phyloP scores from a whole-genome alignment of 148 eudicot species.

The Nepenthes gracilis region DNA sequence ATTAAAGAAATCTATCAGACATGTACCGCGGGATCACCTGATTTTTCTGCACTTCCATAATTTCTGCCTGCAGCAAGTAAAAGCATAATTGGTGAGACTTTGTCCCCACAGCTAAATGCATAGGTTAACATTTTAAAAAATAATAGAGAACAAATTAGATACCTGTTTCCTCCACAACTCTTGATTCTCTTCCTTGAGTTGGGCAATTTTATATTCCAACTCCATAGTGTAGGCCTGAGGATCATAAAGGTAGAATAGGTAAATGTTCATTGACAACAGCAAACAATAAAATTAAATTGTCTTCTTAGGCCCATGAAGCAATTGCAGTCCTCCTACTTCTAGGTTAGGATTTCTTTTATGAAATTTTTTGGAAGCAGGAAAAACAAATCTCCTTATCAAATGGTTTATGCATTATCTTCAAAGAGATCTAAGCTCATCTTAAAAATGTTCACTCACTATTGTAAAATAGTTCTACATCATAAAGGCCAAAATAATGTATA shows the following conservation, averaged over 20 bases:
- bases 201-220: constrained; percentile 76
- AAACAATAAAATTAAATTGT: background rate
- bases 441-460: too few relatives aligned
- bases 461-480: too few relatives aligned
- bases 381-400: too few relatives aligned
- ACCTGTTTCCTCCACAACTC: constrained; percentile 70
- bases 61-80: constrained; percentile 50
- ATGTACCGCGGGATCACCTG: constrained; percentile 30
- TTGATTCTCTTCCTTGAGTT: constrained; percentile 67
- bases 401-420: background rate
- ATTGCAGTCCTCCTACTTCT: too few relatives aligned
- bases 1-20: too few relatives aligned
- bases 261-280: background rate
- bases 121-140: background rate
- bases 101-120: background rate
- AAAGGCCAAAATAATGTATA: too few relatives aligned
- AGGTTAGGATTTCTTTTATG: too few relatives aligned
- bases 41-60: constrained; percentile 76
- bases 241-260: background rate
- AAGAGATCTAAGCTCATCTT: background rate
- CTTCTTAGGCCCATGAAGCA: background rate
- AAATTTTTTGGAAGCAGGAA: too few relatives aligned
- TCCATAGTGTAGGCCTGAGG: constrained; percentile 82
- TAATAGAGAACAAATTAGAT: background rate
- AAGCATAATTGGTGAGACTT: constrained; percentile 3